phyloP scores from a whole-genome alignment of 805 yeast species.

The Nakazawaea siamensis region DNA sequence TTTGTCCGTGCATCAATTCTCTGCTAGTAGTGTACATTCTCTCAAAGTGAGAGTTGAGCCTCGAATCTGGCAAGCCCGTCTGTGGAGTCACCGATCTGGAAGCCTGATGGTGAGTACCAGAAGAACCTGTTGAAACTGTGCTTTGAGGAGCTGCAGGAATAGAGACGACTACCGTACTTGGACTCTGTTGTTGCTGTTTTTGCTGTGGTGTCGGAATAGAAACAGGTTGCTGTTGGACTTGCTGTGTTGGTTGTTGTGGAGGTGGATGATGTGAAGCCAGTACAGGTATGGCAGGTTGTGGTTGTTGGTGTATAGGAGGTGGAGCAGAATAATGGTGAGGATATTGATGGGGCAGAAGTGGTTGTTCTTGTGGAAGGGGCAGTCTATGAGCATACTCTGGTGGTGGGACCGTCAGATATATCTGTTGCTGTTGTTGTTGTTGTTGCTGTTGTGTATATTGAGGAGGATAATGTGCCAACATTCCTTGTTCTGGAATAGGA shows the following conservation, averaged over 20 bases:
- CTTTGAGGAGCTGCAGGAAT: background rate
- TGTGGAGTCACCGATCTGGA: background rate
- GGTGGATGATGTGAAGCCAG: constrained; percentile 5
- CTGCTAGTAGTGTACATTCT: constrained; percentile 1
- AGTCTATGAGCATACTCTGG: background rate
- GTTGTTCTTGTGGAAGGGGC: constrained; percentile 9
- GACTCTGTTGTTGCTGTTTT: background rate
- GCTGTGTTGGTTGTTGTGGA: constrained; percentile 6
- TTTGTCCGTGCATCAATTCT: constrained; percentile 8
- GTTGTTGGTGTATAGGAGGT: constrained; percentile 11
- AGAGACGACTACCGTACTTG: background rate
- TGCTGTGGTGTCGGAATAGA: background rate
- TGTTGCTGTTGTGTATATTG: too few relatives aligned
- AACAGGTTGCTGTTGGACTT: background rate
- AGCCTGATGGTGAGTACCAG: constrained; percentile 1
- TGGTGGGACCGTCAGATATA: too few relatives aligned
- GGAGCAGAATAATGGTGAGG: too few relatives aligned
- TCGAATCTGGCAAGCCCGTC: background rate
- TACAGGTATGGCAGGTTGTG: constrained; percentile 1
- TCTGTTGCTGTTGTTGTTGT: too few relatives aligned
- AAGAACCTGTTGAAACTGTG: background rate
- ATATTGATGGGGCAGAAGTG: constrained; percentile 16
- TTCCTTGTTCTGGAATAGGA: too few relatives aligned
- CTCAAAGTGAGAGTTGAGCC: constrained; percentile 3
- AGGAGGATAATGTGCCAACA: too few relatives aligned